Base-by-base conservation (phyloP, 495 filamentous ascomycete species). In the Hypoxylon rickii region DNA sequence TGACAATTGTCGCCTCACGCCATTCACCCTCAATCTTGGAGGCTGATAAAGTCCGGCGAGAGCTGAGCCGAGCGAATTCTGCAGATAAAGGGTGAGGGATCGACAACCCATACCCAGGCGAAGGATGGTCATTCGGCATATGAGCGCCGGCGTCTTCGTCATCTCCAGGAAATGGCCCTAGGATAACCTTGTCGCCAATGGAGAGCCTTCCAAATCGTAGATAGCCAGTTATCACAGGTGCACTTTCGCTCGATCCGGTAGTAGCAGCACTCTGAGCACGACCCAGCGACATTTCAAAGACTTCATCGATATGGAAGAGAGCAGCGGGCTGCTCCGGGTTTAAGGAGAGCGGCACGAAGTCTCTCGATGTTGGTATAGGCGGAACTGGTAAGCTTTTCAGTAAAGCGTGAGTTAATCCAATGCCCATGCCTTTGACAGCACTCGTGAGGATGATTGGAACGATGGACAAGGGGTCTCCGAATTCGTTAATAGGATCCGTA, bases 401-500 rank as follows among this genome's bases (percentile, higher is more conserved):
- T 5, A 97, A 76, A 20, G 89, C 89, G 69, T 98, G 94, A 8
- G 96, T 65, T 48, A 87, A 78, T 15, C 84, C 82, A 47, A 97
- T 86, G 1, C 93, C 93, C 10, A 83, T 84, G 1, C 93, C 94
- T 65, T 87, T 88, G 3, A 96, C 86, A 7, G 92, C 88, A 58
- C 91, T 96, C 15, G 91, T 92, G 18, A 97, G 79, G 2, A 96
- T 70, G 53, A 98, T 93, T 1, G 95, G 94, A 7, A 97, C 89
- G 34, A 82, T 73, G 2, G 73, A 71, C 15, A 74, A 63, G 36
- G 83, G 68, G 29, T 79, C 79, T 8, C 76, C 68, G 10, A 69
- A 72, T 16, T 72, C 59, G 3, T 70, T 63, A 6, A 85, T 76
- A 7, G 70, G 69, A 20, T 69, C 68, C 15, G 87, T 68, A 0